These are phyloP conservation scores for Chaetomium cochliodes DNA, from an alignment of 495 filamentous ascomycete genomes.

Conservation along the genomic window DNA sequence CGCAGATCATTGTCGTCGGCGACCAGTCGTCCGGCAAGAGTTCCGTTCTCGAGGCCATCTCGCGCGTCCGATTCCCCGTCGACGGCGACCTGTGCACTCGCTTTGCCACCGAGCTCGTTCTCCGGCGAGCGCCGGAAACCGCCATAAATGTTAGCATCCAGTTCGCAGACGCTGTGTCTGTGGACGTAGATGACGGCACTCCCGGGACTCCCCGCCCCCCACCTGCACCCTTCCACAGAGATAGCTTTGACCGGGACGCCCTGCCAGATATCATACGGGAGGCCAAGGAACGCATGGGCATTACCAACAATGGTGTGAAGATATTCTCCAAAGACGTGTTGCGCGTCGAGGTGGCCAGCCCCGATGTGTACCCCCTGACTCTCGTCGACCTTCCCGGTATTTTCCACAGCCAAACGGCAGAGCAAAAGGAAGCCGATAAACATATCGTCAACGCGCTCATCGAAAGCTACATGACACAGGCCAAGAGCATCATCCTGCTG, in stretches of 20 bases:
- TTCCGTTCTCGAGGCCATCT: slow-evolving; percentile 68
- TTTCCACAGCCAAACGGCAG: slow-evolving; percentile 47
- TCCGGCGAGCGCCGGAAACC: slow-evolving; percentile 41
- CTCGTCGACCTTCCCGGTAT: slow-evolving; percentile 68
- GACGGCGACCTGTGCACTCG: slow-evolving; percentile 54
- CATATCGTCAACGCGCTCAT: slow-evolving; percentile 53
- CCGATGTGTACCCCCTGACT: slow-evolving; percentile 58
- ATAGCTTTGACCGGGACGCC: slow-evolving; percentile 33
- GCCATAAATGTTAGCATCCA: slow-evolving; percentile 42
- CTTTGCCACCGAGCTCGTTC: slow-evolving; percentile 57
- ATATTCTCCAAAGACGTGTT: slow-evolving; percentile 62
- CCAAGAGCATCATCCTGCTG: slow-evolving; percentile 57
- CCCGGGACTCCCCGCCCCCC: too few relatives aligned
- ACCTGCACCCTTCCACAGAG: background rate
- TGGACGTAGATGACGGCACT: background rate
- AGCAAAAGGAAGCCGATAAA: slow-evolving; percentile 45
- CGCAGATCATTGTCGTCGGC: slow-evolving; percentile 24
- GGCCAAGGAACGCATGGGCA: slow-evolving; percentile 42
- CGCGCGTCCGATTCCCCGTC: slow-evolving; percentile 58
- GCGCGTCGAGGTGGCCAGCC: slow-evolving; percentile 60
- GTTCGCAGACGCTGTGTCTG: slow-evolving; percentile 20
- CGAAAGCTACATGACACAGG: slow-evolving; percentile 57
- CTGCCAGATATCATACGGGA: slow-evolving; percentile 48
- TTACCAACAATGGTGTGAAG: slow-evolving; percentile 23
- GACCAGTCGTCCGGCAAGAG: slow-evolving; percentile 60